These are phyloP conservation scores for Gaillardinia entomophila DNA, from an alignment of 805 yeast genomes.

Conservation along the genomic window DNA sequence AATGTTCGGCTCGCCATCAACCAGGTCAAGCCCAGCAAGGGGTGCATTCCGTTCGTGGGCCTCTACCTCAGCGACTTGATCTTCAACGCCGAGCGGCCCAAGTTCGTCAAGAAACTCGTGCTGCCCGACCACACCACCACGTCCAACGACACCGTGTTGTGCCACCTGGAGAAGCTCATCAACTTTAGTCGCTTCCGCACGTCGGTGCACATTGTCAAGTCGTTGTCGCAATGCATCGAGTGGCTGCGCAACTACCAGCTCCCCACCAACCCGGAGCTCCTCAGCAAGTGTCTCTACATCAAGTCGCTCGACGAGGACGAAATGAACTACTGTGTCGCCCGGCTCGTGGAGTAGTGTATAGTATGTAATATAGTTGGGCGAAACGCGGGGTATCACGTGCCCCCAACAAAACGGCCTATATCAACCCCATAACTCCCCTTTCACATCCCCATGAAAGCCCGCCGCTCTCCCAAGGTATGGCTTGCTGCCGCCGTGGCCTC, in stretches of 20 bases:
- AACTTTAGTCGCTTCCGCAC: conserved; percentile 76
- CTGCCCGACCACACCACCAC: conserved; percentile 2
- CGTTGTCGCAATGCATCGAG: conserved; percentile 74
- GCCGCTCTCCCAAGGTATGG: conserved; percentile 5
- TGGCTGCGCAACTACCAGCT: conserved; percentile 71
- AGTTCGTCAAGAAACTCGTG: conserved; percentile 24
- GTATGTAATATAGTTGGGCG: background rate
- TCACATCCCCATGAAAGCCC: conserved; percentile 7
- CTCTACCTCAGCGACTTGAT: conserved; percentile 78
- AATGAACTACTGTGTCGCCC: conserved; percentile 38
- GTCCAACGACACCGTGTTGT: conserved; percentile 6
- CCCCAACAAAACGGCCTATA: background rate
- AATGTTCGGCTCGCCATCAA: conserved; percentile 60
- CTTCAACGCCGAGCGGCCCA: conserved; percentile 62
- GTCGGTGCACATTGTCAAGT: conserved; percentile 70
- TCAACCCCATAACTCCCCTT: background rate
- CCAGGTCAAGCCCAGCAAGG: conserved; percentile 55
- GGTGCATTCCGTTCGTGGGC: conserved; percentile 89
- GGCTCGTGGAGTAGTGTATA: background rate
- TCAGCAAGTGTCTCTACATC: conserved; percentile 81
- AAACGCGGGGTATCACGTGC: background rate
- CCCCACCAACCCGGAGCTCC: conserved; percentile 50
- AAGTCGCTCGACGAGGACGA: conserved; percentile 70
- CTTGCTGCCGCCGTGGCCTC: conserved; percentile 10
- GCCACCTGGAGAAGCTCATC: conserved; percentile 38